A percentile compares a stretch with the other conserved stretches of the same genome.
Evolutionary conservation across 768 basidiomycete genomes (phyloP).

Genomic region (Candolleomyces aberdarensis): DNA sequence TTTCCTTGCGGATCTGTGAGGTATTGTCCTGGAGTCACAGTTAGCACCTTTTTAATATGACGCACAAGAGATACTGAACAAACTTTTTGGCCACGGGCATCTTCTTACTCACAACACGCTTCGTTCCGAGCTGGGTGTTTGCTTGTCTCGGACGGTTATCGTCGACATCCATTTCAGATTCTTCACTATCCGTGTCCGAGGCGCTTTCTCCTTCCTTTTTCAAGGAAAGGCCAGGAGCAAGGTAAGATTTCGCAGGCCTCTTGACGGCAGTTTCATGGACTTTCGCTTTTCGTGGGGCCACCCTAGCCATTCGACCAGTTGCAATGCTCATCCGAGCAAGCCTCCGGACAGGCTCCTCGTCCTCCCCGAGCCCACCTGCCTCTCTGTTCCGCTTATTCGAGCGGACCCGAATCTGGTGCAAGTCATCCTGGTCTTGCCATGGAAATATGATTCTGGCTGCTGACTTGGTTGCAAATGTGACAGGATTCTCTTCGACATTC

Average conservation of each 20-base stretch:
- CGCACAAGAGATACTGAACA: no score
- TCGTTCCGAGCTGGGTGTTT: background rate
- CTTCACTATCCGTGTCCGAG: background rate
- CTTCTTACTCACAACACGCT: no score
- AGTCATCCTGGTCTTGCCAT: conserved; percentile 11
- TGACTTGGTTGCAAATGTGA: background rate
- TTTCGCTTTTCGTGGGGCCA: background rate
- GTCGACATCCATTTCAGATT: conserved; percentile 9
- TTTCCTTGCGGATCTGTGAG: no score
- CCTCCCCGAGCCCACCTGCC: background rate
- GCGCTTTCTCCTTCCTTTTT: background rate
- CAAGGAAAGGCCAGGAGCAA: background rate
- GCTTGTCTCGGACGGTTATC: background rate
- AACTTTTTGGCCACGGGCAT: background rate
- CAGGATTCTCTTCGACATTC: background rate
- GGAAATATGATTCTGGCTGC: background rate
- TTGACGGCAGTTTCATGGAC: background rate
- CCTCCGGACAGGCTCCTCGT: conserved; percentile 3
- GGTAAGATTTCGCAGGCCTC: background rate
- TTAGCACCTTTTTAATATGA: no score
- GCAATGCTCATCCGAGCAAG: background rate
- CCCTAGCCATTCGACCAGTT: background rate
- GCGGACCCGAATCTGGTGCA: conserved; percentile 3
- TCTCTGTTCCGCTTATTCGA: conserved; percentile 1
- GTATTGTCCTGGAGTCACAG: no score